Evolutionary conservation across 2,329 filamentous ascomycete genomes (phyloP), one percentile per base, ranked within the genome.

Genomic region (Monosporascus ibericus): DNA sequence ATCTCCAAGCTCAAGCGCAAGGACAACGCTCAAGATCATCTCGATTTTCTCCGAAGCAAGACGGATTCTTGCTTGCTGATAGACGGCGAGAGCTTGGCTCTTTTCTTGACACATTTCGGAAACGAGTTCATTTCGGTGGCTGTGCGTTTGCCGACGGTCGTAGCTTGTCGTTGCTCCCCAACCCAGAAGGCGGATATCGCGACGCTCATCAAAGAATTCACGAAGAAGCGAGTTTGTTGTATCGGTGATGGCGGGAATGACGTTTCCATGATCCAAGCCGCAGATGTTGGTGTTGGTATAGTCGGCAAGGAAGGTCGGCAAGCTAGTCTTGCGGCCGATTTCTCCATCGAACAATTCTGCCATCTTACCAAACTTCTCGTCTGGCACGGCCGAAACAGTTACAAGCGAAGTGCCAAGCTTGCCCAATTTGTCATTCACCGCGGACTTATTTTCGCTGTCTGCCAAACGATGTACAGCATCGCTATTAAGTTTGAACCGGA

Each of bases 211-310:
- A 90, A 92, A 55, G 82, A 88, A 48, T 86, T 90, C 70, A 99
- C 94, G 20, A 91, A 90, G 70, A 97, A 97, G 71, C 87, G 95
- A 15, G 89, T 97, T 17, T 96, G 92, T 72, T 97, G 94, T 67
- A 99, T 99, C 60, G 94, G 94, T 38, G 94, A 99, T 65, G 94
- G 94, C 59, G 94, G 95, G 62, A 99, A 99, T 71, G 95, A 99
- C 68, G 94, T 99, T 5, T 92, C 87, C 60, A 99, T 99, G 94
- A 99, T 99, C 61, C 94, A 97, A 75, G 92, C 94, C 7, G 94
- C 95, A 1, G 94, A 99, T 65, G 92, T 99, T 0, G 95, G 95
- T 55, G 92, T 99, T 25, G 94, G 94, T 55, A 99, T 99, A 56
- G 94, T 97, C 1, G 94, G 94, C 55, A 99, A 99, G 75, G 94